Percentiles rank a stretch among this genome's conserved stretches.
Conservation (phyloP, 345 rosid species). For the Populus tremula region DNA sequence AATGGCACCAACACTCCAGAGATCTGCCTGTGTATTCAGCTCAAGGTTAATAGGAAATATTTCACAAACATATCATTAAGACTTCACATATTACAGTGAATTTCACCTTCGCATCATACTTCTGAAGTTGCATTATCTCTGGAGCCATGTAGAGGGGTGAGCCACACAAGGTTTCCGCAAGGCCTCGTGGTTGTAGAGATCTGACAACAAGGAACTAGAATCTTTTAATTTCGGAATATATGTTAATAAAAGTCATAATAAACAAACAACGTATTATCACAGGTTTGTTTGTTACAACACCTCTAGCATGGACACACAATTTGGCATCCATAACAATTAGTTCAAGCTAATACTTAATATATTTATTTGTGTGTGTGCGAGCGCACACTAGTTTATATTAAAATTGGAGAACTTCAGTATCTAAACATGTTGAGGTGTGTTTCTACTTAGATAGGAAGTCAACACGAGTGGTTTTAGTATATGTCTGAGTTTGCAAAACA, state of each 20-base stretch:
- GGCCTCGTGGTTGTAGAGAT: slow-evolving; percentile 86
- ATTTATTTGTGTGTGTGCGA: too few relatives aligned
- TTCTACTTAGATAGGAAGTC: not conserved
- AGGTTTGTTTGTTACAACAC: not conserved
- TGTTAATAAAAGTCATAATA: not conserved
- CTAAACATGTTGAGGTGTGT: not conserved
- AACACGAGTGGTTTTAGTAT: not conserved
- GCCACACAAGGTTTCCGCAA: slow-evolving; percentile 97
- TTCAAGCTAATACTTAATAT: not conserved
- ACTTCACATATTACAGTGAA: slow-evolving; percentile 9
- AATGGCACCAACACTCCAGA: slow-evolving; percentile 99
- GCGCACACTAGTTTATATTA: too few relatives aligned
- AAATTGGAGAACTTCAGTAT: too few relatives aligned
- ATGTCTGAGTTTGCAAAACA: not conserved
- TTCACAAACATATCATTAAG: slow-evolving; percentile 3
- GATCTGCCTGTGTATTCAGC: slow-evolving; percentile 87
- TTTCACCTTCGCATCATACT: slow-evolving; percentile 96
- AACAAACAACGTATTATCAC: not conserved
- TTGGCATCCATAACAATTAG: not conserved
- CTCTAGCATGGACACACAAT: not conserved
- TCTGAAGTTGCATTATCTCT: slow-evolving; percentile 96
- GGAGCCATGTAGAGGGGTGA: slow-evolving; percentile 99
- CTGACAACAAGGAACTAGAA: slow-evolving; percentile 38
- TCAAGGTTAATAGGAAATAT: slow-evolving; percentile 36
- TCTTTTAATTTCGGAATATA: not conserved